Evolutionary conservation across 345 rosid genomes (phyloP).

Genomic region (Eucalyptus rudis): DNA sequence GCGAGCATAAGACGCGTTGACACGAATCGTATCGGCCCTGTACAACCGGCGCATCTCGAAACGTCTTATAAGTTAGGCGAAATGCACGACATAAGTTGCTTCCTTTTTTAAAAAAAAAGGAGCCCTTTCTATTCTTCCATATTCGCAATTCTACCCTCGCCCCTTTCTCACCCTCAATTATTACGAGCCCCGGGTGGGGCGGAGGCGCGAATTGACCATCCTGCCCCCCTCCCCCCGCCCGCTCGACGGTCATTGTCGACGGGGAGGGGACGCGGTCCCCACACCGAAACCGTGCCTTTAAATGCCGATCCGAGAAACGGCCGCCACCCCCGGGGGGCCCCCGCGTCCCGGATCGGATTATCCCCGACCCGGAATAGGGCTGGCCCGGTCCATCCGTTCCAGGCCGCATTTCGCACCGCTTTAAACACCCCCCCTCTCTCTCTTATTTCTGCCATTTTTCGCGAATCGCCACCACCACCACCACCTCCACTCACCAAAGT

Average conservation of each 20-base stretch:
- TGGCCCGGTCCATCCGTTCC: not conserved
- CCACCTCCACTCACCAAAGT: not conserved
- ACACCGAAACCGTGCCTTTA: not conserved
- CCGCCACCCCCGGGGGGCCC: too few species aligned
- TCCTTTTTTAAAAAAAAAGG: rapidly evolving
- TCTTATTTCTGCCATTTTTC: not conserved
- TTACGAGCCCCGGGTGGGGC: not conserved
- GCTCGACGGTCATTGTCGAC: not conserved
- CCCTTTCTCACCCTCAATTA: not conserved
- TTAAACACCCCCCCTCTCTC: not conserved
- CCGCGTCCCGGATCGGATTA: not conserved
- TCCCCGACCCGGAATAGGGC: not conserved
- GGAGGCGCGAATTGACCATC: not conserved
- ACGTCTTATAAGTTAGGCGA: not conserved
- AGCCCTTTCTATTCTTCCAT: too few species aligned
- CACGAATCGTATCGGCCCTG: not conserved
- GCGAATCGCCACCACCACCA: not conserved
- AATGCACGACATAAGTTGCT: not conserved
- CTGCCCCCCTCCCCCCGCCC: not conserved
- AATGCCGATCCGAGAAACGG: not conserved
- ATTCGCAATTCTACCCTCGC: not conserved
- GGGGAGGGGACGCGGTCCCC: not conserved
- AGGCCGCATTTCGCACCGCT: not conserved
- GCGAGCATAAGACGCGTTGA: not conserved
- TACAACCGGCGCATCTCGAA: not conserved